Conservation (phyloP, 441 rosid species). For the Gossypium trilobum region DNA sequence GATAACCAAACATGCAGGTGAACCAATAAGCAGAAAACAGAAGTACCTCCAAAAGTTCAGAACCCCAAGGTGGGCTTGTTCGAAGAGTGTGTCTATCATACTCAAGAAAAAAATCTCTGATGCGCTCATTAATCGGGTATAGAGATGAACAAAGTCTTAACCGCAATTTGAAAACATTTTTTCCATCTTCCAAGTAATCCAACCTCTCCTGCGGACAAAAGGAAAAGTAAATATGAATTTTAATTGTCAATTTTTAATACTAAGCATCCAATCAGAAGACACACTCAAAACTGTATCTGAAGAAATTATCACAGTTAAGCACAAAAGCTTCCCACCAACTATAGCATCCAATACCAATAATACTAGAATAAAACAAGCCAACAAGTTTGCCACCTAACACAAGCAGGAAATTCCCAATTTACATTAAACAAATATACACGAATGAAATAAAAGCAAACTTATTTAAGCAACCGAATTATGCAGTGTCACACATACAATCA, state of each 20-base stretch:
- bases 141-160: constrained; percentile 88
- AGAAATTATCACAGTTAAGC: background rate
- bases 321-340: background rate
- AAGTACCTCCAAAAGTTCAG: constrained; percentile 95
- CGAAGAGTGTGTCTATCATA: constrained; percentile 97
- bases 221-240: constrained; percentile 12
- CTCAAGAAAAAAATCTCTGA: constrained; percentile 95
- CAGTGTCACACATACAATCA: background rate
- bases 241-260: background rate
- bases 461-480: background rate
- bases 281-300: background rate
- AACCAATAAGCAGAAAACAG: constrained; percentile 5
- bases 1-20: background rate
- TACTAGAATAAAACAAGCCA: background rate
- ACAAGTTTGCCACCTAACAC: background rate
- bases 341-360: background rate
- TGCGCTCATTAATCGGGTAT: constrained; percentile 86
- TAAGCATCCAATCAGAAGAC: constrained; percentile 2
- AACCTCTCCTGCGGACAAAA: constrained; percentile 65
- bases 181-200: constrained; percentile 97
- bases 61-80: constrained; percentile 98
- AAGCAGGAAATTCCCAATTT: background rate
- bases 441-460: background rate
- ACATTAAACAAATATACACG: background rate
- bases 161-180: constrained; percentile 75